phyloP scores from a whole-genome alignment of 768 basidiomycete species.

The Russula emetica region DNA sequence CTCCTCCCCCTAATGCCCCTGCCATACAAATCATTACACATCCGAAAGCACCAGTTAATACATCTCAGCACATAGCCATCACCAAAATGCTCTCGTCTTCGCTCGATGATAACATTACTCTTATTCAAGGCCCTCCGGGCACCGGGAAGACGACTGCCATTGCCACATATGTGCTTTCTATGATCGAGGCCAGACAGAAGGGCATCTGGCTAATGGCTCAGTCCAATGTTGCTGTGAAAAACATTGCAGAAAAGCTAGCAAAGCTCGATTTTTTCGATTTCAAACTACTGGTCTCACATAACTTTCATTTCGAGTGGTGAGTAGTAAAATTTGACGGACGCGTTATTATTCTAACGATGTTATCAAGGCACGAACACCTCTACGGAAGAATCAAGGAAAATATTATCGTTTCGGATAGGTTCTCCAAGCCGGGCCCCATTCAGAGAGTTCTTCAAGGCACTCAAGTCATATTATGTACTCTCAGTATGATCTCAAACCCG shows the following conservation, averaged over 20 bases:
- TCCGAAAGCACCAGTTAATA: slow-evolving; percentile 36
- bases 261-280: slow-evolving; percentile 50
- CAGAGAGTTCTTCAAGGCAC: slow-evolving; percentile 38
- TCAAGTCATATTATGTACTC: slow-evolving; percentile 68
- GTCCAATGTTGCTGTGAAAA: slow-evolving; percentile 85
- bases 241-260: slow-evolving; percentile 79
- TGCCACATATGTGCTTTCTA: slow-evolving; percentile 34
- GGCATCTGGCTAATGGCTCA: slow-evolving; percentile 80
- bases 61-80: slow-evolving; percentile 40
- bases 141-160: slow-evolving; percentile 36
- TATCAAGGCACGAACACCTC: slow-evolving; percentile 72
- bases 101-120: slow-evolving; percentile 36
- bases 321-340: slow-evolving; percentile 29
- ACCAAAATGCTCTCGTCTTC: slow-evolving; percentile 38
- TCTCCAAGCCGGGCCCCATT: slow-evolving; percentile 28
- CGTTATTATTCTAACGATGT: slow-evolving; percentile 6
- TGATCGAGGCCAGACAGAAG: slow-evolving; percentile 28
- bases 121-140: slow-evolving; percentile 37
- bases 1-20: slow-evolving; percentile 27
- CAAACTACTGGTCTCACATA: slow-evolving; percentile 65
- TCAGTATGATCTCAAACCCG: slow-evolving; percentile 63
- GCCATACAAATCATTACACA: slow-evolving; percentile 27
- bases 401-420: slow-evolving; percentile 48
- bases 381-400: slow-evolving; percentile 49
- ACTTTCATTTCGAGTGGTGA: slow-evolving; percentile 66